A percentile compares a stretch with the other conserved stretches of the same genome.
phyloP scores from a whole-genome alignment of 73 alveolate genomes.

The Stentor roeselii region DNA sequence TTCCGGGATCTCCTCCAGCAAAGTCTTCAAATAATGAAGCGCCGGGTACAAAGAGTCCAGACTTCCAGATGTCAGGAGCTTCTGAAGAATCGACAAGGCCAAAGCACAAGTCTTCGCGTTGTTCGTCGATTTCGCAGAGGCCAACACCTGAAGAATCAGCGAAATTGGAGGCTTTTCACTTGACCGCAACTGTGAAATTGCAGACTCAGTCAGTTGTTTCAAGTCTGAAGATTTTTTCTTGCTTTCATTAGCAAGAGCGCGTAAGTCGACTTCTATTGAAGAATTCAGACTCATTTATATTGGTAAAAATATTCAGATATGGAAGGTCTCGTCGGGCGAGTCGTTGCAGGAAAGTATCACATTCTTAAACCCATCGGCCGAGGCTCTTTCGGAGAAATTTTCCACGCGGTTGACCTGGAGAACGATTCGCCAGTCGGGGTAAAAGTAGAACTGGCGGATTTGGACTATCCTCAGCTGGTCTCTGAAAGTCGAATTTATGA shows the following conservation, averaged over 20 bases:
- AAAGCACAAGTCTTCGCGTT: neutral
- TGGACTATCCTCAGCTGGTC: too few species aligned
- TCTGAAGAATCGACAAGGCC: conserved; percentile 7
- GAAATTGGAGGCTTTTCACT: neutral
- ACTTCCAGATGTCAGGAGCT: neutral
- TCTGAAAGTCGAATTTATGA: too few species aligned
- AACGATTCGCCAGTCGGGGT: too few species aligned
- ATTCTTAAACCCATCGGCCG: too few species aligned
- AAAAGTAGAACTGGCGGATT: too few species aligned
- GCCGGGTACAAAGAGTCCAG: neutral
- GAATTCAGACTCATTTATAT: neutral
- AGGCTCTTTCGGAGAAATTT: too few species aligned
- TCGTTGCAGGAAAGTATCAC: too few species aligned
- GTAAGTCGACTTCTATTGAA: neutral
- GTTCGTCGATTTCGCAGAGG: neutral
- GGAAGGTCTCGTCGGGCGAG: too few species aligned
- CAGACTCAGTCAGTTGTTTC: neutral
- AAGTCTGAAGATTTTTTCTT: neutral
- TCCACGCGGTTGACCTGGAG: too few species aligned
- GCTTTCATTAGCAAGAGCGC: conserved; percentile 13
- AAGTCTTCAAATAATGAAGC: neutral
- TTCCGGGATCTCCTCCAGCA: conserved; percentile 45
- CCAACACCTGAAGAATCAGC: neutral
- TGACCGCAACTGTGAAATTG: neutral
- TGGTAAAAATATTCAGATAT: neutral